A percentile compares a stretch with the other conserved stretches of the same genome.
Conservation (phyloP, 1,284 basidiomycete genomes). For the Cystobasidium slooffiae region DNA sequence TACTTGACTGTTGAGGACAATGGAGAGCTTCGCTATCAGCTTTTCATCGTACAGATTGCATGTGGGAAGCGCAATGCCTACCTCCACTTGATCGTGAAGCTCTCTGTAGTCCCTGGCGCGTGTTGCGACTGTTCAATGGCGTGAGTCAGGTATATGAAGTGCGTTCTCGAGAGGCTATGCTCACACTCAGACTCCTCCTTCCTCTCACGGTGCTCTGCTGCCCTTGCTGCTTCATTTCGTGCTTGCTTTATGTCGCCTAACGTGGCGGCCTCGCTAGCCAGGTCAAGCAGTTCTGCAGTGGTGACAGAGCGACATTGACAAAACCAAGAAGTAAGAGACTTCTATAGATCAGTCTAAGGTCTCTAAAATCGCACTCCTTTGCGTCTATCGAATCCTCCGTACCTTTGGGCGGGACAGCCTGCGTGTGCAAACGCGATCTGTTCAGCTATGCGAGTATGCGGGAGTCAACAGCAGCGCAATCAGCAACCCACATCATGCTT, state of each 20-base stretch:
- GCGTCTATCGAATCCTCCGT: neutral
- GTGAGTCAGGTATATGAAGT: too few species aligned
- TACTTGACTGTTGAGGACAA: conserved; percentile 66
- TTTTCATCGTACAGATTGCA: neutral
- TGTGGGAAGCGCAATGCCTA: conserved; percentile 48
- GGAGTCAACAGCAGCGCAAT: neutral
- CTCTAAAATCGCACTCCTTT: neutral
- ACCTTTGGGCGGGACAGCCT: conserved; percentile 32
- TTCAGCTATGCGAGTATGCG: neutral
- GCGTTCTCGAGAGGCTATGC: neutral
- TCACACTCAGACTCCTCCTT: conserved; percentile 45
- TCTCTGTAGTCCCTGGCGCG: conserved; percentile 72
- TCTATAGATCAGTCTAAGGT: neutral
- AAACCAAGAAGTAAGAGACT: neutral
- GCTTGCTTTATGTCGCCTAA: conserved; percentile 49
- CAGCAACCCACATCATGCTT: conserved; percentile 23
- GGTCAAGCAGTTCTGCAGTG: conserved; percentile 31
- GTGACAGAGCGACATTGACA: neutral
- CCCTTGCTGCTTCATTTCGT: conserved; percentile 25
- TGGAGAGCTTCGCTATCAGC: neutral
- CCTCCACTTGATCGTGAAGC: conserved; percentile 78
- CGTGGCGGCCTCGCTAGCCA: conserved; percentile 40
- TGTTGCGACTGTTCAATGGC: conserved; percentile 46
- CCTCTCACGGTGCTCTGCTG: conserved; percentile 33
- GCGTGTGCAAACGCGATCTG: neutral